phyloP scores from a whole-genome alignment of 78 protist species.

The Guillardia theta region DNA sequence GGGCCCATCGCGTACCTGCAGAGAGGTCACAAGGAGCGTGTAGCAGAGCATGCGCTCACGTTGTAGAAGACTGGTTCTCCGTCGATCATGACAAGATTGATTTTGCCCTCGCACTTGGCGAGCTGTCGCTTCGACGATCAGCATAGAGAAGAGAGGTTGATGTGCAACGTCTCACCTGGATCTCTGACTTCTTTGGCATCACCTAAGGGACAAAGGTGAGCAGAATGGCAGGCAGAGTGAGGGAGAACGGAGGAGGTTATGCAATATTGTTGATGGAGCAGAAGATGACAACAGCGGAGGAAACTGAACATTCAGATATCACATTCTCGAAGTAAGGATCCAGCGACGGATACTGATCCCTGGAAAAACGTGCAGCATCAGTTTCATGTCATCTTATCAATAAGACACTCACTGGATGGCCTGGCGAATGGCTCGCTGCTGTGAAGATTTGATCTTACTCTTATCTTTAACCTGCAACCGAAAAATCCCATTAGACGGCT shows the following conservation, averaged over 20 bases:
- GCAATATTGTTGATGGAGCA: no score
- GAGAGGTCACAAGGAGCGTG: neutral
- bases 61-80: constrained; percentile 57
- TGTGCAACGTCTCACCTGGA: constrained; percentile 56
- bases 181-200: constrained; percentile 71
- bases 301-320: no score
- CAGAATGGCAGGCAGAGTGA: no score
- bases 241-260: no score
- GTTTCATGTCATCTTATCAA: no score
- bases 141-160: neutral
- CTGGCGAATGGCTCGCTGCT: constrained; percentile 63
- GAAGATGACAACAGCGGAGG: no score
- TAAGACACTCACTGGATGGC: neutral
- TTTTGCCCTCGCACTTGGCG: constrained; percentile 33
- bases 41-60: neutral
- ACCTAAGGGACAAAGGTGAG: no score
- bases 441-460: constrained; percentile 53
- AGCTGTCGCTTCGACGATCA: neutral
- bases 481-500: neutral
- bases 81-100: constrained; percentile 27
- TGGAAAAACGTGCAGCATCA: neutral
- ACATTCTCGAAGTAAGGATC: constrained; percentile 57
- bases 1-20: constrained; percentile 60
- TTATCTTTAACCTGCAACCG: neutral
- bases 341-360: constrained; percentile 51